Evolutionary conservation across 495 filamentous ascomycete genomes (phyloP), one percentile per base, ranked within the genome.

Genomic region (Annulohypoxylon stygium): DNA sequence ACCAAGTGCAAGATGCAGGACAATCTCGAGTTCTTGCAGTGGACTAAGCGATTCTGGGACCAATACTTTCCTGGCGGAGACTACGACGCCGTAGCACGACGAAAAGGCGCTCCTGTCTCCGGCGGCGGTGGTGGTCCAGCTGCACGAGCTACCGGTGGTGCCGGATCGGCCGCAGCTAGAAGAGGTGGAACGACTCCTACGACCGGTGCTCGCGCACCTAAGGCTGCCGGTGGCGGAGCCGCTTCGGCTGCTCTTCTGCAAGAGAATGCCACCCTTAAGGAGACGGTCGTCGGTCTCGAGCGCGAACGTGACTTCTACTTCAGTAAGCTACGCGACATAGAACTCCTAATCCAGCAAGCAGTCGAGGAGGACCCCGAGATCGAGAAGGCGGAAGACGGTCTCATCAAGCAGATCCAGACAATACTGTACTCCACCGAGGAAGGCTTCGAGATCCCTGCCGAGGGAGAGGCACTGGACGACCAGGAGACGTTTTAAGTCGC

Each of bases 1-100:
- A 87, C 94, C 71, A 98, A 98, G 83, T 99, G 96, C 87, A 97
- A 97, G 84, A 98, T 99, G 93, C 96, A 99, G 84, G 96, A 99
- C 80, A 99, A 99, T 85, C 93, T 99, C 69, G 97, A 98, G 78
- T 99, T 98, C 82, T 89, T 99, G 37, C 96, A 99, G 84, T 99
- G 93, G 93, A 90, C 88, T 61, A 98, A 98, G 88, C 84, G 86
- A 71, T 97, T 93, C 84, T 99, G 96, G 96, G 97, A 99, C 78
- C 95, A 97, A 78, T 94, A 98, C 87, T 99, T 91, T 79, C 94
- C 96, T 8, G 96, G 95, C 51, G 93, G 93, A 60, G 96, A 98
- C 71, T 99, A 99, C 83, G 96, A 99, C 81, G 93, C 96, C 9
- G 85, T 97, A 23, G 83, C 83, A 53, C 90, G 96, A 70, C 88